phyloP scores from a whole-genome alignment of 345 rosid species.

The Cochlearia excelsa region DNA sequence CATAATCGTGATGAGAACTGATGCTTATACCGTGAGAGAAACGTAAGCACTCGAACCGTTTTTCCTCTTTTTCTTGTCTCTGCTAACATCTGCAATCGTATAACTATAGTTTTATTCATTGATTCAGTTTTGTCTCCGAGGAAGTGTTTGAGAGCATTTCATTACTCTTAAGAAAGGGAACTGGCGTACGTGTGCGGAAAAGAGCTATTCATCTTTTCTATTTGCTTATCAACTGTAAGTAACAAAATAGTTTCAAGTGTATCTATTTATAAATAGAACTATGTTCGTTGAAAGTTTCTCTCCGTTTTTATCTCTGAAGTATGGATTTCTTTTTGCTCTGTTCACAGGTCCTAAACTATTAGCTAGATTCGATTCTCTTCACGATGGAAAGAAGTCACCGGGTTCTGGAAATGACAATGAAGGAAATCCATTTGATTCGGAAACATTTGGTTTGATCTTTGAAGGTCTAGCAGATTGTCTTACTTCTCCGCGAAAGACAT shows the following conservation, averaged over 20 bases:
- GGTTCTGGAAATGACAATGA: constrained; percentile 35
- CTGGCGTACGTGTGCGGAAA: constrained; percentile 57
- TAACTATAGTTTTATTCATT: constrained; percentile 18
- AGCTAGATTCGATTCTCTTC: constrained; percentile 49
- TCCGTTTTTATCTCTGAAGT: not conserved
- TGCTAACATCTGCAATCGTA: constrained; percentile 10
- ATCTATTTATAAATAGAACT: not conserved
- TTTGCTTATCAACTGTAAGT: constrained; percentile 76
- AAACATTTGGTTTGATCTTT: constrained; percentile 44
- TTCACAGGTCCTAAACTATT: constrained; percentile 60
- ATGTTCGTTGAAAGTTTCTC: not conserved
- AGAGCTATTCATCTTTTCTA: constrained; percentile 61
- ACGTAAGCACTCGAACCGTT: constrained; percentile 43
- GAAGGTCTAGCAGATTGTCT: constrained; percentile 76
- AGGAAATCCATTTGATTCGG: constrained; percentile 22
- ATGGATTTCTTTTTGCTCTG: constrained; percentile 2
- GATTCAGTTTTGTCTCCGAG: constrained; percentile 50
- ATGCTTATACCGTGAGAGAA: constrained; percentile 61
- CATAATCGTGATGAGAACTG: constrained; percentile 55
- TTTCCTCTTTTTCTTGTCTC: not conserved
- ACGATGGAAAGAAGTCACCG: constrained; percentile 35
- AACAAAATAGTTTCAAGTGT: not conserved
- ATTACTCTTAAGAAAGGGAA: constrained; percentile 50
- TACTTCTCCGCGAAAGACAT: constrained; percentile 44
- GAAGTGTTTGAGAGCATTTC: constrained; percentile 51